Base-by-base conservation (phyloP, 177 flowering plant genomes). In the Vitis hybrid region DNA sequence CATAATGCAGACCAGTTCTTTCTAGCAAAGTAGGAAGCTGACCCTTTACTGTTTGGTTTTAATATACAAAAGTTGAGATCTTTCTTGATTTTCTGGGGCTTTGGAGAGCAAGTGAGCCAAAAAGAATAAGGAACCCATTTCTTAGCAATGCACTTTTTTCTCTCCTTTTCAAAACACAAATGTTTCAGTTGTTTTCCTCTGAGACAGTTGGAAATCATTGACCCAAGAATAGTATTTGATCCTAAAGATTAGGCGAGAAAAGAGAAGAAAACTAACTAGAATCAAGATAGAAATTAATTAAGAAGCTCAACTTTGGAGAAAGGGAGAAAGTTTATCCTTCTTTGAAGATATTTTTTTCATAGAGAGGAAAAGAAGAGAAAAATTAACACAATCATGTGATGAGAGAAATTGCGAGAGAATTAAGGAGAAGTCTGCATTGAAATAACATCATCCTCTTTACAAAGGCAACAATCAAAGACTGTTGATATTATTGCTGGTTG, bases 391-490 rank as follows among this genome's bases (percentile, higher is more conserved):
- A 68, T 68, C 14, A 63, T 50, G 60, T 40, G 55, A 54, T 50
- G 60, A 17, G 19, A 13, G 48, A 46, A 30, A 30, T 2, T 3
- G 17, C 3, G 52, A 11, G 40, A 64, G 17, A 65, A 58, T 62
- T 49, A 57, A 19, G 67, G 64, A 72, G 51, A 69, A 69, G 46
- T 35, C 56, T 57, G 52, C 49, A 61, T 52, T 49, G 70, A 68
- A 64, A 65, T 46, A 64, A 56, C 40, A 55, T 40, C 8, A 40
- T 51, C 24, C 64, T 40, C 76, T 77, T 70, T 73, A 77, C 77
- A 73, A 55, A 71, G 21, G 40, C 54, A 35, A 54, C 60, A 70
- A 60, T 18, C 63, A 72, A 56, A 76, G 32, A 10, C 60, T 30
- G 66, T 64, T 35, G 11, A 17, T 24, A 68, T 71, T 76, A 74